Conservation (phyloP, 176 grass and related monocot species). For the Metroxylon sagu region DNA sequence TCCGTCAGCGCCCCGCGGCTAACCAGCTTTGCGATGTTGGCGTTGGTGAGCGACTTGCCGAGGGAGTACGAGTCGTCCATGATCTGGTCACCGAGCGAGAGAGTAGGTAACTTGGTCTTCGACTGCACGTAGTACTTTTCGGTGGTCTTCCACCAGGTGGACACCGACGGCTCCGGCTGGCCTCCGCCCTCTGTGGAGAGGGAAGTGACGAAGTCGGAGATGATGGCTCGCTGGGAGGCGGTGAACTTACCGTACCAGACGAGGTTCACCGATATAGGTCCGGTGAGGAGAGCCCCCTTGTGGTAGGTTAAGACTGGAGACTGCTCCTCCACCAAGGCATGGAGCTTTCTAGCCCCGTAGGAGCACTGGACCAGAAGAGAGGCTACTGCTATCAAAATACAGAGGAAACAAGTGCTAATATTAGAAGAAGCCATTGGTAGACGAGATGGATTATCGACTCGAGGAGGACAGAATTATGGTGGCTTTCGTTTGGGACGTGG, state of each 20-base stretch:
- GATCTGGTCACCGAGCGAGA: conserved; percentile 16
- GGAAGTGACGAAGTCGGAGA: conserved; percentile 31
- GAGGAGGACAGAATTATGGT: too few relatives aligned
- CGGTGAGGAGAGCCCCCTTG: conserved; percentile 23
- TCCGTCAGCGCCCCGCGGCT: conserved; percentile 6
- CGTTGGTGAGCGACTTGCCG: conserved; percentile 46
- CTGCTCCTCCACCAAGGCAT: conserved; percentile 13
- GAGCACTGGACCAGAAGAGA: background rate
- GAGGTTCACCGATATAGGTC: conserved; percentile 19
- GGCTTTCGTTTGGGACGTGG: too few relatives aligned
- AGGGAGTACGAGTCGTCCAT: conserved; percentile 22
- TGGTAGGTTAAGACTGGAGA: conserved; percentile 19
- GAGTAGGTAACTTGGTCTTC: conserved; percentile 16
- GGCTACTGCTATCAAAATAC: background rate
- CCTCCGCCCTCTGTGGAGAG: background rate
- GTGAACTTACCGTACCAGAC: conserved; percentile 40
- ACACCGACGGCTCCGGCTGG: conserved; percentile 26
- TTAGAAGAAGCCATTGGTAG: background rate
- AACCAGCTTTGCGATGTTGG: conserved; percentile 41
- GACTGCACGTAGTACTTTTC: conserved; percentile 24
- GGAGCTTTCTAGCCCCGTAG: conserved; percentile 1
- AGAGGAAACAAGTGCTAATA: background rate
- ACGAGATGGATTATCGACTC: too few relatives aligned
- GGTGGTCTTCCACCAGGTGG: conserved; percentile 36
- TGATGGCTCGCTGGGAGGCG: conserved; percentile 13